Evolutionary conservation across 495 filamentous ascomycete genomes (phyloP), one percentile per base, ranked within the genome.

Genomic region (Penicillium coffeae): DNA sequence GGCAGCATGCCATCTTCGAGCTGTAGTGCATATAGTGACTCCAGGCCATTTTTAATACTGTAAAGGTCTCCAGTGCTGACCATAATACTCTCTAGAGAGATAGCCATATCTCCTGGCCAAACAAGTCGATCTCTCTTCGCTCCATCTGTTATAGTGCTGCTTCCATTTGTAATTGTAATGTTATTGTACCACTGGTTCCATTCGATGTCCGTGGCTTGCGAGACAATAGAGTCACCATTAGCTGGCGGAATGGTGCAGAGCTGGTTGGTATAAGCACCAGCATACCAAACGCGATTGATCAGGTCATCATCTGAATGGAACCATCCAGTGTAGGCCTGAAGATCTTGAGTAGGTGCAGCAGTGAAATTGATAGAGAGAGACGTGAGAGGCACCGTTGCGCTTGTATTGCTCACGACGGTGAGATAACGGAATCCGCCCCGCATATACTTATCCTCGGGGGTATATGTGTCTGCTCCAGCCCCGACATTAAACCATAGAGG

Each of bases 231-330:
- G 37, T 73, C 63, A 12, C 80, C 79, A 32, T 73, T 59, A 0
- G 52, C 54, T 0, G 77, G 76, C 43, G 78, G 68, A 34, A 82
- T 76, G 7, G 75, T 82, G 30, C 68, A 76, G 6, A 83, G 65
- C 57, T 83, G 79, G 22, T 76, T 64, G 0, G 82, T 85, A 52
- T 79, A 85, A 13, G 80, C 79, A 12, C 80, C 79, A n/a, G 80
- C 75, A 55, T 85, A 85, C 79, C 79, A 85, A 35, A 83, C 71
- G 10, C 71, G 60, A 47, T 85, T 83, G 27, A 86, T 64, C 20
- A 75, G 45, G 12, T 81, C 72, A 50, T 81, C 77, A 44, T 68
- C 70, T 38, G 68, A 73, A 54, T 83, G 74, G 52, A 84, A 84
- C 46, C 81, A 84, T 1, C 81, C 80, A 38, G 71, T 72, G 50